Evolutionary conservation across 2,329 filamentous ascomycete species (phyloP).

Genomic region (Colletotrichum orbiculare): DNA sequence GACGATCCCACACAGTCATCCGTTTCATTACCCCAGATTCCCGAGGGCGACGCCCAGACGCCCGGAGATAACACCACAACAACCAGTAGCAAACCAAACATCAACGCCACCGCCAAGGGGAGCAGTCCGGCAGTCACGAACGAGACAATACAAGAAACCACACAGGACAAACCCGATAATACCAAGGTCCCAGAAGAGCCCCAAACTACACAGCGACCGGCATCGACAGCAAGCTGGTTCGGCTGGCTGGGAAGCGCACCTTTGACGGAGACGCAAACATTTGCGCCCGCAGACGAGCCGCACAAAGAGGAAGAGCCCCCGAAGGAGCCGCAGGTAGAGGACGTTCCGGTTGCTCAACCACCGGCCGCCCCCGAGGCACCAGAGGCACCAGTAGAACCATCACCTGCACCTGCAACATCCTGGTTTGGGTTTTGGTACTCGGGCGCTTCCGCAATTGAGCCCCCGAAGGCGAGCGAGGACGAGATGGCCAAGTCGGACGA

Average conservation of each 20-base stretch:
- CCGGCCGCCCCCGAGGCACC: conserved; percentile 15
- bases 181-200: conserved; percentile 38
- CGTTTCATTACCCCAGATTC: conserved; percentile 44
- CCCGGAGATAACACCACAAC: neutral
- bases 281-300: conserved; percentile 18
- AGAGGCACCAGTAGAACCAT: conserved; percentile 36
- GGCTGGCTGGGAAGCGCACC: conserved; percentile 60
- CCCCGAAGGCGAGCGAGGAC: conserved; percentile 2
- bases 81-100: conserved; percentile 2
- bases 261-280: conserved; percentile 27
- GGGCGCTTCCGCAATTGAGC: conserved; percentile 32
- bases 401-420: conserved; percentile 42
- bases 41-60: conserved; percentile 39
- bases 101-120: neutral
- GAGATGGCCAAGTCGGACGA: conserved; percentile 28
- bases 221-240: conserved; percentile 61
- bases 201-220: conserved; percentile 31
- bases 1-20: conserved; percentile 46
- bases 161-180: conserved; percentile 42
- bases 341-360: conserved; percentile 17
- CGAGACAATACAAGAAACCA: conserved; percentile 3
- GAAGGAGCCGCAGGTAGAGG: conserved; percentile 29
- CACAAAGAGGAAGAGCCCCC: conserved; percentile 34
- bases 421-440: conserved; percentile 57
- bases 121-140: neutral